These are phyloP conservation scores for Musa balbisiana DNA, from an alignment of 202 grass and related monocot genomes.

Conservation along the genomic window DNA sequence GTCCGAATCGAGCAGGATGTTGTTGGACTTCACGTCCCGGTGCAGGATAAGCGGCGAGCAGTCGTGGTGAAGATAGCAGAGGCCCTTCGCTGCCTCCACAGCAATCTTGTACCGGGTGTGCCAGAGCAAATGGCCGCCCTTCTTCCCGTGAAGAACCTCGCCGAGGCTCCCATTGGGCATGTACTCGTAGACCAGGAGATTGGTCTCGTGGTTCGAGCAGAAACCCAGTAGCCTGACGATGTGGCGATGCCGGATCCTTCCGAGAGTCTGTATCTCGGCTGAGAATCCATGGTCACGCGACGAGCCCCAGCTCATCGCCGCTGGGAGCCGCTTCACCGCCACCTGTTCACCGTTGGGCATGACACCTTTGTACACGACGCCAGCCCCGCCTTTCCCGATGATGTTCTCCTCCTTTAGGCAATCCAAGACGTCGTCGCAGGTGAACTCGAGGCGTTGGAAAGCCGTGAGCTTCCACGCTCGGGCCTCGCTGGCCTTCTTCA, in stretches of 20 bases:
- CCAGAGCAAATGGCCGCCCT: conserved; percentile 82
- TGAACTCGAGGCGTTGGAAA: conserved; percentile 78
- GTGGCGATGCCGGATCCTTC: conserved; percentile 84
- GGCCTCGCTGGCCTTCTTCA: conserved; percentile 72
- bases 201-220: conserved; percentile 84
- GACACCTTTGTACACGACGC: conserved; percentile 88
- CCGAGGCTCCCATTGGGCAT: conserved; percentile 97
- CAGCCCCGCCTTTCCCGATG: conserved; percentile 90
- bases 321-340: conserved; percentile 74
- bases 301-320: conserved; percentile 56
- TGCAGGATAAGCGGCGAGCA: conserved; percentile 78
- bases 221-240: conserved; percentile 82
- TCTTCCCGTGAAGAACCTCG: conserved; percentile 88
- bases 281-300: conserved; percentile 90
- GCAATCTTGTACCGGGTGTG: conserved; percentile 80
- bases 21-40: conserved; percentile 90
- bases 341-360: conserved; percentile 85
- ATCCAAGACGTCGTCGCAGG: conserved; percentile 63
- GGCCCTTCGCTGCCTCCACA: conserved; percentile 81
- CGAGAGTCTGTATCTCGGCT: conserved; percentile 93
- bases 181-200: conserved; percentile 86
- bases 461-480: conserved; percentile 77
- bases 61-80: conserved; percentile 92
- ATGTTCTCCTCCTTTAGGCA: conserved; percentile 93
- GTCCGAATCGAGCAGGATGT: conserved; percentile 79